Evolutionary conservation across 2,329 filamentous ascomycete genomes (phyloP).

Genomic region (Zymoseptoria brevis): DNA sequence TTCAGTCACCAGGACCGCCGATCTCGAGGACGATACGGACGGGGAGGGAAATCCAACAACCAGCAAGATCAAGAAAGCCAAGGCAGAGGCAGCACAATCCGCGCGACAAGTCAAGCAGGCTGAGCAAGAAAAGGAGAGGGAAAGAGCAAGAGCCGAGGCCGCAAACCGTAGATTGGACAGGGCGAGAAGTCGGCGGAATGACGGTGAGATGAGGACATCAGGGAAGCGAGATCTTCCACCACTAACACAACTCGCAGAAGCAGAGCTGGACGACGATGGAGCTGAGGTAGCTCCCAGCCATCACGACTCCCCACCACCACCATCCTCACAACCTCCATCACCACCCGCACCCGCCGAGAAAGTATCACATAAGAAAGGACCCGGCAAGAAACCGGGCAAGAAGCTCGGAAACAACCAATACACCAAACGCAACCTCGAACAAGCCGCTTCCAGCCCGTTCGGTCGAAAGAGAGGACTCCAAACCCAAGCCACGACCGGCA

Average conservation of each 20-base stretch:
- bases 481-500: constrained; percentile 22
- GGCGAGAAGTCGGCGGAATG: constrained; percentile 69
- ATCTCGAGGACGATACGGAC: constrained; percentile 59
- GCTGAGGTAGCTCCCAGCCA: constrained; percentile 40
- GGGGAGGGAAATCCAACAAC: constrained; percentile 46
- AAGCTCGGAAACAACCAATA: constrained; percentile 73
- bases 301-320: constrained; percentile 30
- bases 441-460: constrained; percentile 44
- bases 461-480: constrained; percentile 21
- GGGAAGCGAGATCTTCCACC: background rate
- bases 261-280: constrained; percentile 61
- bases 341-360: constrained; percentile 33
- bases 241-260: constrained; percentile 7
- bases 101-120: constrained; percentile 58
- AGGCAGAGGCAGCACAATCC: constrained; percentile 38
- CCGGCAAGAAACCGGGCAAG: constrained; percentile 45
- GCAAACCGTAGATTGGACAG: constrained; percentile 74
- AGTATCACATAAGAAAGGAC: constrained; percentile 54
- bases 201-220: constrained; percentile 52
- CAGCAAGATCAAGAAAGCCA: constrained; percentile 34
- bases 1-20: constrained; percentile 39
- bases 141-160: constrained; percentile 64
- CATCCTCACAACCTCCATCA: constrained; percentile 37
- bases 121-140: constrained; percentile 58
- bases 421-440: constrained; percentile 50